Evolutionary conservation across 2,329 filamentous ascomycete genomes (phyloP), one percentile per base, ranked within the genome.

Genomic region (Bertia moriformis): DNA sequence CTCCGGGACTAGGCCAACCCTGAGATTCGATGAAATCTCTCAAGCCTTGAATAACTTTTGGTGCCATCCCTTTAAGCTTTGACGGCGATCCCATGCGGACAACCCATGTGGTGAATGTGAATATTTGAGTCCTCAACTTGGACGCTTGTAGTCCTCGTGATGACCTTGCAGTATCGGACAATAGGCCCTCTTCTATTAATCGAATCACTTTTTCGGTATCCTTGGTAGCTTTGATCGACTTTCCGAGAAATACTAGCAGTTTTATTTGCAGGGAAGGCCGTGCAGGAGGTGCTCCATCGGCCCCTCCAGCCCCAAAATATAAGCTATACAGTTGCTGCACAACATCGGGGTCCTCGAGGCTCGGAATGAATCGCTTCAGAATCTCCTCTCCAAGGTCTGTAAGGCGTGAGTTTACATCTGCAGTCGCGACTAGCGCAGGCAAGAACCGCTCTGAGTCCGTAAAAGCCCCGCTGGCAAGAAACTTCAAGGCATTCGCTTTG

Each of bases 321-420:
- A 87, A 68, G 3, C 68, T 59, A 48, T 87, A 88, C 2, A 96
- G 63, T 14, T 69, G 64, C 41, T 70, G 61, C 3, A 93, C 66
- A 2, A 87, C 57, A 1, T 55, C 48, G 7, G 64, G 49, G 44
- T 85, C 71, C 53, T 96, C 89, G 18, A 95, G 62, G 5, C 83
- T 76, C 5, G 83, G 71, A 2, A 74, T 70, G 19, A 74, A 82
- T 46, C 88, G 71, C 58, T 95, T 98, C 46, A 96, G 59, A 38
- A 93, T 73, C 49, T 94, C 87, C 41, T 95, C 86, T 0, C 84
- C 89, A n/a, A 85, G 63, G n/a, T 82, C 76, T 10, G 83, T 78
- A 27, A 95, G 78, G 5, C 81, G 73, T 24, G 79, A 85, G 46
- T 95, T 91, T 1, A 78, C 64, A 57, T 88, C 88, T 1, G 86